Percentiles rank a stretch among this genome's conserved stretches.
phyloP scores from a whole-genome alignment of 1,284 basidiomycete genomes.

The Vanrija humicola region DNA sequence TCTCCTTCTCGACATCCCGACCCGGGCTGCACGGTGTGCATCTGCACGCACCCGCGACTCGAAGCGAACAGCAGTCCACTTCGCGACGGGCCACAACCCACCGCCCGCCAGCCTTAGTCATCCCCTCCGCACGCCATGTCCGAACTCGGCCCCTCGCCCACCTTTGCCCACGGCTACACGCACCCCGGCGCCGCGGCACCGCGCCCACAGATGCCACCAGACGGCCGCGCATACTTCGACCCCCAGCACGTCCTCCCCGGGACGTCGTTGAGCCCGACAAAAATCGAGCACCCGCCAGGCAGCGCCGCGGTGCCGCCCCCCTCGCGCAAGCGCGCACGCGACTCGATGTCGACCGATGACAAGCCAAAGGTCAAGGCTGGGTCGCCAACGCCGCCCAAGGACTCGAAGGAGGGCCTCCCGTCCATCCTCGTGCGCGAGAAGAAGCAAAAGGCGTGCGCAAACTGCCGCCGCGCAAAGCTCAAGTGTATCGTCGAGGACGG shows the following conservation, averaged over 20 bases:
- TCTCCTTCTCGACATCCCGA: too few relatives aligned
- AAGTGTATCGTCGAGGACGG: conserved; percentile 41
- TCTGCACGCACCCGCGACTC: too few relatives aligned
- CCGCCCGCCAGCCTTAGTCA: too few relatives aligned
- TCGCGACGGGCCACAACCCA: too few relatives aligned
- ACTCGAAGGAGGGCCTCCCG: conserved; percentile 7
- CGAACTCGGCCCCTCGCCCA: too few relatives aligned
- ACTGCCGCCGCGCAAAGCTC: conserved; percentile 41
- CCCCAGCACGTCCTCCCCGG: background rate
- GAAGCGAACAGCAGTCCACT: too few relatives aligned
- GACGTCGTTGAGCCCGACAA: too few relatives aligned
- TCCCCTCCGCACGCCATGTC: too few relatives aligned
- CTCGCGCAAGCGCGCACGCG: background rate
- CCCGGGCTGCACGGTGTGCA: too few relatives aligned
- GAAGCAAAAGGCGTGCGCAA: conserved; percentile 38
- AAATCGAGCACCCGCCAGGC: too few relatives aligned
- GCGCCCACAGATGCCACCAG: conserved; percentile 4
- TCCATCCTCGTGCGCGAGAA: conserved; percentile 21
- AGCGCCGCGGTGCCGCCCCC: background rate
- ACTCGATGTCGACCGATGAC: background rate
- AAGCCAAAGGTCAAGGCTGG: background rate
- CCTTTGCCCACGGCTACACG: too few relatives aligned
- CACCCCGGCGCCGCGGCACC: background rate
- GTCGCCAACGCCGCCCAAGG: background rate
- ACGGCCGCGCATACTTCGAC: conserved; percentile 5